Conservation (phyloP, 305 asterid species). For the Plantago coronopus region DNA sequence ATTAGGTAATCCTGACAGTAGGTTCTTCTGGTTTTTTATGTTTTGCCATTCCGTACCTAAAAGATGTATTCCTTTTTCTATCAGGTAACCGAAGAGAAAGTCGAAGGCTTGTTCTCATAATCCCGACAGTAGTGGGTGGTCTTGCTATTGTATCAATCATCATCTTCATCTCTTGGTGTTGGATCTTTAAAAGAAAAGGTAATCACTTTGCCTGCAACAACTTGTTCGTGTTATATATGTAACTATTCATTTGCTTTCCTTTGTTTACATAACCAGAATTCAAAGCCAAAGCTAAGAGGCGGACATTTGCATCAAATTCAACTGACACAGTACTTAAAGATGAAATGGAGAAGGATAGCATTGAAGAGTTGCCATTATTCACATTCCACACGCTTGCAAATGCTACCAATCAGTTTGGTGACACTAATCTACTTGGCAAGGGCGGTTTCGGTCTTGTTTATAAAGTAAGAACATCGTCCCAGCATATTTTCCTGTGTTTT, state of each 20-base stretch:
- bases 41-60: not conserved
- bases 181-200: slow-evolving; percentile 36
- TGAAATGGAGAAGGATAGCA: slow-evolving; percentile 24
- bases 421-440: slow-evolving; percentile 39
- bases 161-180: slow-evolving; percentile 29
- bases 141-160: slow-evolving; percentile 12
- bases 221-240: not conserved
- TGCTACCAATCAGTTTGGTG: slow-evolving; percentile 38
- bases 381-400: slow-evolving; percentile 34
- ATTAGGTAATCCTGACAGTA: slow-evolving; percentile 23
- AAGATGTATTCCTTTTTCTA: not conserved
- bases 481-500: not conserved
- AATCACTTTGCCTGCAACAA: not conserved
- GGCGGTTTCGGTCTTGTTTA: slow-evolving; percentile 63
- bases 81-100: slow-evolving; percentile 26
- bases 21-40: too few relatives aligned
- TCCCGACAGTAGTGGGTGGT: slow-evolving; percentile 32
- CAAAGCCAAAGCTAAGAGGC: slow-evolving; percentile 8
- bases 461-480: slow-evolving; percentile 25
- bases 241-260: not conserved
- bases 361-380: slow-evolving; percentile 44
- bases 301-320: slow-evolving; percentile 18
- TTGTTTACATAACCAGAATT: slow-evolving; percentile 18
- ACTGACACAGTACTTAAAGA: slow-evolving; percentile 27
- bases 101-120: slow-evolving; percentile 20